These are phyloP conservation scores for Penicillium verrucosum DNA, from an alignment of 2,329 filamentous ascomycete species.

Conservation along the genomic window DNA sequence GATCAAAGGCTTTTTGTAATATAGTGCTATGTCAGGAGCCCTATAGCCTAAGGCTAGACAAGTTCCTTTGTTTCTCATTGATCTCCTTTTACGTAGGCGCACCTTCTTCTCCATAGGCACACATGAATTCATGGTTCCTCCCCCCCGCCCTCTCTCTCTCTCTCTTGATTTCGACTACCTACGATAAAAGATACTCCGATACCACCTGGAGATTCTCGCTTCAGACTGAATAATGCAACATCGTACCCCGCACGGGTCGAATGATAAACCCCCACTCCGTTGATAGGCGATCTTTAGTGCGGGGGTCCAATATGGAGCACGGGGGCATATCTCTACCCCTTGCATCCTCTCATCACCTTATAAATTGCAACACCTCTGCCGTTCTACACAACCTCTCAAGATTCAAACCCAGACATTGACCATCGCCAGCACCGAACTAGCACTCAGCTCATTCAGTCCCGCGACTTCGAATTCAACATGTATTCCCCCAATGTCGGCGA, in stretches of 20 bases:
- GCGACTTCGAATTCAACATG: conserved; percentile 18
- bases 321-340: neutral
- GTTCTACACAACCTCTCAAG: neutral
- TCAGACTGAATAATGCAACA: neutral
- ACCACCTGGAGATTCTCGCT: too few species aligned
- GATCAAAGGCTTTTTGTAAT: too few species aligned
- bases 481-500: conserved; percentile 47
- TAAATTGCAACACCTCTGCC: neutral
- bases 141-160: too few species aligned
- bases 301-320: neutral
- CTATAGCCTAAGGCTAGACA: too few species aligned
- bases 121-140: too few species aligned
- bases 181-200: too few species aligned
- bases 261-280: neutral
- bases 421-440: neutral
- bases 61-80: too few species aligned
- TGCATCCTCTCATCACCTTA: neutral
- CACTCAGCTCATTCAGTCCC: neutral
- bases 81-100: too few species aligned
- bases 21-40: too few species aligned
- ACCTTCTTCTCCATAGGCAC: too few species aligned
- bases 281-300: neutral
- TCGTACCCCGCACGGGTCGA: neutral
- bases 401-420: neutral
- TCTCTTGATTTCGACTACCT: too few species aligned